Evolutionary conservation across 208 protist genomes (phyloP), one percentile per base, ranked within the genome.

Genomic region (Acanthamoeba sp.): DNA sequence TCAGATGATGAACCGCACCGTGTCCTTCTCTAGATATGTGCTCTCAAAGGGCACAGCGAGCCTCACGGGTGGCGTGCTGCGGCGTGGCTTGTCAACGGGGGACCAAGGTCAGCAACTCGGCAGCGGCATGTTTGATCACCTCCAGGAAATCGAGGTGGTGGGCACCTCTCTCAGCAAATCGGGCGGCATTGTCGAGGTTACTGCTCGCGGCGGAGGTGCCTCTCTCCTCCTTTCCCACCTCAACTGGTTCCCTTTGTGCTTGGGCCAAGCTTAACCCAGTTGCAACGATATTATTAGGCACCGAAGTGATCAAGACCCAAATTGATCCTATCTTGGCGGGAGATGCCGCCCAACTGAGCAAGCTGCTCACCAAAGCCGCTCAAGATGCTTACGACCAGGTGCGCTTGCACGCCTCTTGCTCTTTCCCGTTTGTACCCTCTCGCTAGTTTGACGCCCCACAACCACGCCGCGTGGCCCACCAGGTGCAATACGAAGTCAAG

Each of bases 341-440:
- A 18, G 69, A 78, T 29, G 69, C 36, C 1, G 69, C 20, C 6
- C 1, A 29, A 20, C 29, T 78, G 38, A 27, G 69, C 16, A 78
- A 78, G 69, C 36, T 78, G 34, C 69, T 78, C 69, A 78, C 69
- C 12, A 32, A 48, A 9, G 69, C 69, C 36, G 69, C 69, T 22
- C 69, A 78, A n/a, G 69, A 78, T 7, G 69, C 69, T 2, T 78
- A 78, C 27, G 69, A 78, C 69, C 69, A 78, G 69, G 69, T 78
- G 7, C 69, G 2, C 59, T 32, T 34, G 22, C 22, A 69, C 16
- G 59, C 66, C 66, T 36, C 12, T 73, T 42, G 14, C 48, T 12
- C 48, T 0, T 52, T 20, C 48, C 20, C 10, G 16, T 52, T 0
- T 9, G 1, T 16, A 1, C 48, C 45, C 45, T 10, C 45, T 3